These are phyloP conservation scores for Mycena kentingensis DNA, from an alignment of 768 basidiomycete species.

Conservation along the genomic window DNA sequence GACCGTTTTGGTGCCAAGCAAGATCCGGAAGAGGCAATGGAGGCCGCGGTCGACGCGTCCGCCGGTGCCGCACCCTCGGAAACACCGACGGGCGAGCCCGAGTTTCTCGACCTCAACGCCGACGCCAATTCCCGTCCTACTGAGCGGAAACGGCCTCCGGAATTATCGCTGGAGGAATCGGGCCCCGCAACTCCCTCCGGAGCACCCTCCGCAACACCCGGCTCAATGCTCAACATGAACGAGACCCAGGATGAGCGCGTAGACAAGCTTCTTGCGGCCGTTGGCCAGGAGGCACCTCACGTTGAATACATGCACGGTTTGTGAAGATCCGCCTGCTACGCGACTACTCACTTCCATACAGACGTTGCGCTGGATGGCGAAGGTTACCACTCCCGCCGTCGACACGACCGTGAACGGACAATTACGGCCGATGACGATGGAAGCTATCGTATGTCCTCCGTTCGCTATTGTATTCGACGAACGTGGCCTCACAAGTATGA, in stretches of 20 bases:
- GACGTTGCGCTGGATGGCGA: constrained; percentile 81
- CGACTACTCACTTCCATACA: constrained; percentile 27
- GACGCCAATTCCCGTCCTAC: constrained; percentile 26
- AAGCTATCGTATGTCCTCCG: constrained; percentile 3
- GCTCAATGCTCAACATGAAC: constrained; percentile 33
- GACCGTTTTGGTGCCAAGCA: constrained; percentile 47
- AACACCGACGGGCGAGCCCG: constrained; percentile 55
- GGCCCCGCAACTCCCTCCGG: too few relatives aligned
- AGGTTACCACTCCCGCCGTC: constrained; percentile 68
- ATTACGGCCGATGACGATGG: constrained; percentile 36
- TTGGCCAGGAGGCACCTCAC: constrained; percentile 48
- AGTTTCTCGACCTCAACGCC: constrained; percentile 84
- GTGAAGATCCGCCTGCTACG: constrained; percentile 1
- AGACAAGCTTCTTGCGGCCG: constrained; percentile 52
- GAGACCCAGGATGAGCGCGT: constrained; percentile 43
- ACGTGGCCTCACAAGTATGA: neutral
- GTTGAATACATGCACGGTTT: constrained; percentile 65
- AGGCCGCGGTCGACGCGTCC: constrained; percentile 25
- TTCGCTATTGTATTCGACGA: neutral
- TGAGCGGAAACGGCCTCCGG: constrained; percentile 16
- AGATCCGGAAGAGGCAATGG: too few relatives aligned
- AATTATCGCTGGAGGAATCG: constrained; percentile 11
- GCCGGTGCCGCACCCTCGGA: constrained; percentile 17
- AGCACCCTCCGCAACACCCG: constrained; percentile 8
- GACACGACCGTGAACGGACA: constrained; percentile 42